Evolutionary conservation across 495 filamentous ascomycete genomes (phyloP).

Genomic region (Collariella sp.): DNA sequence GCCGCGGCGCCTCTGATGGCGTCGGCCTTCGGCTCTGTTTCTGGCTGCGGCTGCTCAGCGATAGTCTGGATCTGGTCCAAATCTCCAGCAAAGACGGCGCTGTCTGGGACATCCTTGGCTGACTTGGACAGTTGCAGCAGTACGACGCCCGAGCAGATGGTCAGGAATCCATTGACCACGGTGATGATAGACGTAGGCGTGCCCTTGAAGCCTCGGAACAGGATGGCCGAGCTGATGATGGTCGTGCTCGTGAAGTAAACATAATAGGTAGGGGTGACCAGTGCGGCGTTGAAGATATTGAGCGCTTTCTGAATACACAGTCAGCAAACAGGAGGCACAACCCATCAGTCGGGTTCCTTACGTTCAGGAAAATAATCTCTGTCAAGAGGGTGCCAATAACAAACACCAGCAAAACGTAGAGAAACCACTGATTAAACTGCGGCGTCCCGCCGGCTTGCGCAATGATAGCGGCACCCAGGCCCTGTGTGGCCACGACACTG

Average conservation of each 20-base stretch:
- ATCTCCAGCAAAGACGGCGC: conserved; percentile 87
- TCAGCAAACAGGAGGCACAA: conserved; percentile 19
- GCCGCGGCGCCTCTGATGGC: conserved; percentile 88
- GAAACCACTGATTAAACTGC: conserved; percentile 97
- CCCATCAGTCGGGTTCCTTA: conserved; percentile 41
- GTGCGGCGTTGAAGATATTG: conserved; percentile 92
- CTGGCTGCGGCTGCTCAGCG: conserved; percentile 86
- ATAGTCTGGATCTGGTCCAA: conserved; percentile 92
- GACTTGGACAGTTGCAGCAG: conserved; percentile 95
- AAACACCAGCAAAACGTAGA: conserved; percentile 87
- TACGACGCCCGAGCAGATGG: conserved; percentile 95
- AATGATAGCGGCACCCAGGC: conserved; percentile 83
- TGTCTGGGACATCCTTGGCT: conserved; percentile 91
- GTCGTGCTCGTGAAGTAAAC: conserved; percentile 95
- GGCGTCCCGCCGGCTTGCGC: conserved; percentile 67
- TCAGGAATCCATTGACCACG: conserved; percentile 86
- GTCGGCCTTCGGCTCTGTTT: conserved; percentile 92
- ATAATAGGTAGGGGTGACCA: conserved; percentile 97
- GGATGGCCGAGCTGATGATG: conserved; percentile 83
- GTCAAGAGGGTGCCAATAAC: conserved; percentile 79
- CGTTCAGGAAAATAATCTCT: conserved; percentile 93
- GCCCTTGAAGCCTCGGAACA: conserved; percentile 94
- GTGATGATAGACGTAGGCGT: conserved; percentile 71
- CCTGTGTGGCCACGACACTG: conserved; percentile 92
- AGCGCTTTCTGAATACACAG: conserved; percentile 76